Conservation (phyloP, 331 rosid species). For the Acacia concinna region DNA sequence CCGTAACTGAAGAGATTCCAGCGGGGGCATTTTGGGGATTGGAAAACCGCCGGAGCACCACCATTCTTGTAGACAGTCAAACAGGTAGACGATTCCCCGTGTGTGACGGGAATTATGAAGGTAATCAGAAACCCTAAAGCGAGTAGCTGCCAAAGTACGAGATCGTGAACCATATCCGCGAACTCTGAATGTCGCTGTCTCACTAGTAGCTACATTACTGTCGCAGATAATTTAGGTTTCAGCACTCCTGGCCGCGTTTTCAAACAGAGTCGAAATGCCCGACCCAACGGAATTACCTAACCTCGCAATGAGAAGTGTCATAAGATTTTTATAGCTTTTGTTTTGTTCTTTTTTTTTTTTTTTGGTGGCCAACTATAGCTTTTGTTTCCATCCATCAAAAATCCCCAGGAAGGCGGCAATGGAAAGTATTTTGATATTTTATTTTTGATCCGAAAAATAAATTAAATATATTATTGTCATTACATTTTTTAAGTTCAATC, state of each 20-base stretch:
- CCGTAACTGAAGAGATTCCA: conserved; percentile 73
- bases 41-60: conserved; percentile 94
- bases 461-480: no score
- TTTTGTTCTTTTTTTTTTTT: no score
- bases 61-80: conserved; percentile 79
- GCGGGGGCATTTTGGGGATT: conserved; percentile 92
- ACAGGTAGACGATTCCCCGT: conserved; percentile 80
- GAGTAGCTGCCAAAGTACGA: conserved; percentile 1
- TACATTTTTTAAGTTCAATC: no score
- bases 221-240: not conserved
- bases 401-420: no score
- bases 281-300: not conserved
- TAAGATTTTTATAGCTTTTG: not conserved
- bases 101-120: conserved; percentile 26
- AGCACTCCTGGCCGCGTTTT: not conserved
- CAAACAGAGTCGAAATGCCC: not conserved
- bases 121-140: conserved; percentile 51
- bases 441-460: no score
- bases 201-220: not conserved
- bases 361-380: no score
- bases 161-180: conserved; percentile 29
- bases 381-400: not conserved
- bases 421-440: not conserved
- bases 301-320: not conserved
- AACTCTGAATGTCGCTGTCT: not conserved